These are phyloP conservation scores for Penicillium brasilianum DNA, from an alignment of 2,329 filamentous ascomycete species.

Conservation along the genomic window DNA sequence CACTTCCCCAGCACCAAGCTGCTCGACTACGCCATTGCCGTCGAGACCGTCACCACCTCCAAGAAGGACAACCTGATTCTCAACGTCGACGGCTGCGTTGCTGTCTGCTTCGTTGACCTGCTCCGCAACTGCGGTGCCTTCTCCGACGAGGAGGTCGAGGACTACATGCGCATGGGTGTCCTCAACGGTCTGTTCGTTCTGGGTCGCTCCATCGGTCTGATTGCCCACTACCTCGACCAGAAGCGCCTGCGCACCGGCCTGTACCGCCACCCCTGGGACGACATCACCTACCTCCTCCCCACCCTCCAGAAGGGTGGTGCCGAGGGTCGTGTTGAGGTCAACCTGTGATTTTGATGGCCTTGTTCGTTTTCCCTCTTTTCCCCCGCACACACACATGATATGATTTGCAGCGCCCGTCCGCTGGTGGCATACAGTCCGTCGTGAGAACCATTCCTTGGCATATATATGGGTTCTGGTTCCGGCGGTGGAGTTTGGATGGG, in stretches of 20 bases:
- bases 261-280: conserved; percentile 99
- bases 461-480: conserved; percentile 18
- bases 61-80: conserved; percentile 99
- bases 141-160: conserved; percentile 93
- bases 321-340: conserved; percentile 89
- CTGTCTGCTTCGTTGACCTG: conserved; percentile 97
- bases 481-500: conserved; percentile 47
- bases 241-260: conserved; percentile 98
- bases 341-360: conserved; percentile 63
- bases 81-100: conserved; percentile 97
- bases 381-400: conserved; percentile 23
- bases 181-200: conserved; percentile 99
- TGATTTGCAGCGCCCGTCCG: conserved; percentile 35
- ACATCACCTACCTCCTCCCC: conserved; percentile 93
- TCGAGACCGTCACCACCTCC: conserved; percentile 96
- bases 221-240: conserved; percentile 99
- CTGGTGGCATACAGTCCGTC: conserved; percentile 43
- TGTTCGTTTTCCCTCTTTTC: conserved; percentile 17
- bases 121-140: conserved; percentile 98
- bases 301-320: conserved; percentile 73
- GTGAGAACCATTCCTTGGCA: conserved; percentile 12
- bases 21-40: conserved; percentile 96
- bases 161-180: conserved; percentile 99
- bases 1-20: conserved; percentile 98
- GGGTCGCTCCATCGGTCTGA: conserved; percentile 95